A percentile compares a stretch with the other conserved stretches of the same genome.
phyloP scores from a whole-genome alignment of 1,284 basidiomycete genomes.

The Leccinum ambiguum region DNA sequence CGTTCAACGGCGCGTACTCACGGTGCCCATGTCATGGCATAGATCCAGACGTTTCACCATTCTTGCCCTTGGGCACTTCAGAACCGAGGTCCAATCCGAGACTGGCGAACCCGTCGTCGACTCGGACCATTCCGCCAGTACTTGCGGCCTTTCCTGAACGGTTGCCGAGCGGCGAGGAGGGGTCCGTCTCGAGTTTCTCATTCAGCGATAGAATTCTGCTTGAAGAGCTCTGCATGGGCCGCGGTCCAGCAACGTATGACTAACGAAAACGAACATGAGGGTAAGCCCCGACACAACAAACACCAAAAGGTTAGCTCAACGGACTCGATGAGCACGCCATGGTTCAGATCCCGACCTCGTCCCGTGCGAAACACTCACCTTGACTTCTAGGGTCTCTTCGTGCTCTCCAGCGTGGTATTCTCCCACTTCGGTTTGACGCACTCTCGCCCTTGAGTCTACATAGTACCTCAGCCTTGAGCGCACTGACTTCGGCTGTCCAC shows the following conservation, averaged over 20 bases:
- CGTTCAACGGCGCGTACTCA: no score
- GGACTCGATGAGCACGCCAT: constrained; percentile 8
- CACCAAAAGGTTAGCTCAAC: background rate
- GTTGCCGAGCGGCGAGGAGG: constrained; percentile 73
- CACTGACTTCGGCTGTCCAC: constrained; percentile 59
- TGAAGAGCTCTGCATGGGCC: constrained; percentile 68
- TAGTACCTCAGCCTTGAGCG: constrained; percentile 69
- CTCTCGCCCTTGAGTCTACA: constrained; percentile 73
- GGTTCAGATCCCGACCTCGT: background rate
- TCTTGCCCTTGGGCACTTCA: constrained; percentile 18
- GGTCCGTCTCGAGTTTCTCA: constrained; percentile 88
- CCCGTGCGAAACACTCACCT: constrained; percentile 46
- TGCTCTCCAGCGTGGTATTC: constrained; percentile 43
- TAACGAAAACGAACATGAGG: background rate
- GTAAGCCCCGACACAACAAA: constrained; percentile 7
- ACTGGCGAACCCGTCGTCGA: constrained; percentile 60
- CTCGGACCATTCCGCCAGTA: constrained; percentile 28
- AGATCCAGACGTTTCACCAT: constrained; percentile 21
- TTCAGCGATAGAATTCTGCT: constrained; percentile 70
- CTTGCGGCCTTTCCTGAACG: constrained; percentile 23
- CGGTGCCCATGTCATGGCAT: no score
- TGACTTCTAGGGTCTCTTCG: constrained; percentile 83
- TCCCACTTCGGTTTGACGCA: constrained; percentile 74
- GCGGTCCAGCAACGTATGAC: constrained; percentile 46
- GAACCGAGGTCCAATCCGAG: constrained; percentile 56